Percentiles rank a stretch among this genome's conserved stretches.
Conservation (phyloP, 108 stramenopile genomes). For the Parmales sp. region DNA sequence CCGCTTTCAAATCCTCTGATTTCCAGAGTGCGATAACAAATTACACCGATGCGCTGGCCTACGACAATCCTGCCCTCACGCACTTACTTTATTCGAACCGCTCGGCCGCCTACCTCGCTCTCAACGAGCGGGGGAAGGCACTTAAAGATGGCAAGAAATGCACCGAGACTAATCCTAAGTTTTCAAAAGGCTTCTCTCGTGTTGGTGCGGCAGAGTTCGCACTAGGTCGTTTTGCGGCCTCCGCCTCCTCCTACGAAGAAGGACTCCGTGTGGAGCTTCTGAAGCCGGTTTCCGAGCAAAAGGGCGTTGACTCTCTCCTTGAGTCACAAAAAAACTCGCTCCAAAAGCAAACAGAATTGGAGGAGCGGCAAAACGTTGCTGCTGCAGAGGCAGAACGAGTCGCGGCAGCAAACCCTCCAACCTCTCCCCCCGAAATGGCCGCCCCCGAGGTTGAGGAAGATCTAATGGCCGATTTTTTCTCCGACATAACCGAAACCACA, state of each 20-base stretch:
- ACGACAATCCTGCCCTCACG: conserved; percentile 26
- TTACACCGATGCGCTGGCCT: conserved; percentile 40
- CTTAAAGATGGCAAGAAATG: conserved; percentile 47
- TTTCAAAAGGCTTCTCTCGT: conserved; percentile 37
- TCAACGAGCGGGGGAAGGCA: conserved; percentile 21
- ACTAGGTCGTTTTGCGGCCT: conserved; percentile 23
- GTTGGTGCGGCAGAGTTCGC: conserved; percentile 40
- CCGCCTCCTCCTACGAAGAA: conserved; percentile 6
- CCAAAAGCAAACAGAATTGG: neutral
- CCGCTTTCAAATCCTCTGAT: conserved; percentile 28
- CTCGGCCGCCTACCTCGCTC: conserved; percentile 42
- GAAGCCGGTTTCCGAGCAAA: conserved; percentile 23
- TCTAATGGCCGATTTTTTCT: conserved; percentile 17
- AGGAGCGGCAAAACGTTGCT: neutral
- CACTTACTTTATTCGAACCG: conserved; percentile 41
- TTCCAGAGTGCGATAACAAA: conserved; percentile 42
- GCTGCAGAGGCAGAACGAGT: neutral
- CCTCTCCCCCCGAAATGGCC: neutral
- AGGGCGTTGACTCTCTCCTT: conserved; percentile 18
- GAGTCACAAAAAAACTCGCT: conserved; percentile 17
- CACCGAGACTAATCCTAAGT: conserved; percentile 30
- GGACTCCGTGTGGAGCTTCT: conserved; percentile 29
- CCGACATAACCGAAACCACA: conserved; percentile 10
- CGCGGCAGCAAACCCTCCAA: neutral
- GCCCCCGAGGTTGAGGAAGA: conserved; percentile 27